Base-by-base conservation (phyloP, 2,329 filamentous ascomycete genomes). In the Penicillium sp. region DNA sequence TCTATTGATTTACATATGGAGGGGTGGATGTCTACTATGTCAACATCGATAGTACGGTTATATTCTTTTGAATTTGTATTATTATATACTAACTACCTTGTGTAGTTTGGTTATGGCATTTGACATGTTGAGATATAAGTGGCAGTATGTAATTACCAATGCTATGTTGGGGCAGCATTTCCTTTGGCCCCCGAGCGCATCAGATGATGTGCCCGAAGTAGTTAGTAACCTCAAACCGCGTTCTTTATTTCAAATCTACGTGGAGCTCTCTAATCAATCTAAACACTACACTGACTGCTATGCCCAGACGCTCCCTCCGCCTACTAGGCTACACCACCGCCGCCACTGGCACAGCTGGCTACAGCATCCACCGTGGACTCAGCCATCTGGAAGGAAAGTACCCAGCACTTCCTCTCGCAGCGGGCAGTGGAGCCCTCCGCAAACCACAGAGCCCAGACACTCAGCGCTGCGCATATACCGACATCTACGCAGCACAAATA, bases 321-420 rank as follows among this genome's bases (percentile, higher is more conserved):
- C 27, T 62, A 8, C 19, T 62, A 8, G 25, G 58, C 41, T 53
- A 61, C 42, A 55, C 67, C 29, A 23, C 57, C 15, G 19, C 57
- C 4, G 61, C 62, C 3, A 59, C 63, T 1, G 41, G 59, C 2
- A 41, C 61, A 27, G 50, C 61, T 27, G 51, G 56, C 33, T 69
- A 68, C 55, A 54, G 61, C 49, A 60, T 61, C 13, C 64, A 72
- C 44, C 48, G 55, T 12, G 60, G 58, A 12, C 61, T 72, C 2
- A 61, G 25, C 50, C 39, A 58, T 10, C 66, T 73, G 0, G 68
- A 73, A 58, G 42, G 56, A 5, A 62, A 62, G 63, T 73, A 72
- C 43, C 69, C 70, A 31, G 51, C 57, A 15, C 55, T 65, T 6
- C 58, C 65, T 6, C 41, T 55, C 7, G 45, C 52, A 27, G 38